Base-by-base conservation (phyloP, 176 grass and related monocot species). In the Lolium perenne region DNA sequence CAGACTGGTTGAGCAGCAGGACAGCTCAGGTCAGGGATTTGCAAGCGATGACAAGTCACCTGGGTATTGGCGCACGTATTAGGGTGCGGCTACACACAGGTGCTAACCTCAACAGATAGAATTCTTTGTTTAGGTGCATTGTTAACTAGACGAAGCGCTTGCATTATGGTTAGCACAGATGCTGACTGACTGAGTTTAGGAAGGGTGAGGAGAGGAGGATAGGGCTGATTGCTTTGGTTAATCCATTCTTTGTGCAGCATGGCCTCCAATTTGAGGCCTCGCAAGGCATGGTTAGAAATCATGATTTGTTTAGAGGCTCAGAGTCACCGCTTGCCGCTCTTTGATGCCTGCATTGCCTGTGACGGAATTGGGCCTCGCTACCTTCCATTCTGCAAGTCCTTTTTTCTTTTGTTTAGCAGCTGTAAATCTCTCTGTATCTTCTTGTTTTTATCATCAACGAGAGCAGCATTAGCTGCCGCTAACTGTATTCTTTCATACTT, bases 401-500 rank as follows among this genome's bases (percentile, higher is more conserved):
- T n/a, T n/a, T n/a, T n/a, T n/a, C n/a, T n/a, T n/a, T n/a, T n/a
- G n/a, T n/a, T n/a, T n/a, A n/a, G n/a, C n/a, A n/a, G n/a, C n/a
- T n/a, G n/a, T n/a, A n/a, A n/a, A n/a, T n/a, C n/a, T n/a, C n/a
- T n/a, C n/a, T n/a, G n/a, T n/a, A n/a, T n/a, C n/a, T n/a, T n/a
- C 79, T 86, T 79, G 65, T 43, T 72, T 72, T 60, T 43, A 55
- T 48, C 50, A 10, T 51, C 60, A 40, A 70, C 71, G 83, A 66
- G 66, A 48, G 18, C 66, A 60, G 18, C 57, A 50, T 49, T 67
- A 75, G 89, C 80, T 87, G 62, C 57, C 78, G 70, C 64, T 87
- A 84, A 87, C 81, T 91, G 75, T 87, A 91, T 91, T 91, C 89
- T 80, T 91, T 78, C n/a, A 45, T 68, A 85, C 32, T n/a, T n/a